Percentiles rank a stretch among this genome's conserved stretches.
These are phyloP conservation scores for Cercospora janseana DNA, from an alignment of 2,329 filamentous ascomycete species.

Conservation along the genomic window DNA sequence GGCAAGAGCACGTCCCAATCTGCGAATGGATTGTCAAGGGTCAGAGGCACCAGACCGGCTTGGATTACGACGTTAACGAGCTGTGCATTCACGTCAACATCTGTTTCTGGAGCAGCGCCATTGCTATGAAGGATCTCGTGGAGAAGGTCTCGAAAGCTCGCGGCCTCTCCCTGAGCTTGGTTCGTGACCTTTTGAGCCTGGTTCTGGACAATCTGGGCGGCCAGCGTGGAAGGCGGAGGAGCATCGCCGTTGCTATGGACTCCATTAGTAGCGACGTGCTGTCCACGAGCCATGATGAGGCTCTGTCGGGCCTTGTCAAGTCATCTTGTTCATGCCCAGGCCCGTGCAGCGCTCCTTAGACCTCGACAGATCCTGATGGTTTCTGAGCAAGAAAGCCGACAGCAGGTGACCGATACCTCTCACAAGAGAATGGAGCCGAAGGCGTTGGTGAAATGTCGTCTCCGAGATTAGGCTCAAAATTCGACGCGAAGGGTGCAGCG, in stretches of 20 bases:
- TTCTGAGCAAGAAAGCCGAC: no score
- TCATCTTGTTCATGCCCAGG: slow-evolving; percentile 6
- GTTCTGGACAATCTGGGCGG: slow-evolving; percentile 81
- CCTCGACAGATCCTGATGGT: slow-evolving; percentile 3
- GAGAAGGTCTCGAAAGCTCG: slow-evolving; percentile 73
- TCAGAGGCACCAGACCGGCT: slow-evolving; percentile 70
- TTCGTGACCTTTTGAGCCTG: slow-evolving; percentile 56
- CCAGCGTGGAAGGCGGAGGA: slow-evolving; percentile 72
- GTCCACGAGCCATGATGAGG: slow-evolving; percentile 42
- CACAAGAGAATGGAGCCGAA: no score
- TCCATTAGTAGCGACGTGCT: slow-evolving; percentile 11
- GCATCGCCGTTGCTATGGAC: slow-evolving; percentile 32
- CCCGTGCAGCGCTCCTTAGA: background rate
- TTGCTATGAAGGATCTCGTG: slow-evolving; percentile 56
- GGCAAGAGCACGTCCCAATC: slow-evolving; percentile 54
- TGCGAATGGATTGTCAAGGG: slow-evolving; percentile 67
- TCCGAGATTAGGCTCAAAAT: no score
- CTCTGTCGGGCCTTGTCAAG: slow-evolving; percentile 8
- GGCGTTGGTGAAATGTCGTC: background rate
- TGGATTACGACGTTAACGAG: slow-evolving; percentile 80
- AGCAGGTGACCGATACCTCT: no score
- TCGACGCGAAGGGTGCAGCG: no score
- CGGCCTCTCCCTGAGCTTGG: slow-evolving; percentile 43
- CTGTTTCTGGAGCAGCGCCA: slow-evolving; percentile 56
- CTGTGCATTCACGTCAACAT: slow-evolving; percentile 75